Evolutionary conservation across 2,329 filamentous ascomycete species (phyloP), one percentile per base, ranked within the genome.

Genomic region (Aureobasidium sp.): DNA sequence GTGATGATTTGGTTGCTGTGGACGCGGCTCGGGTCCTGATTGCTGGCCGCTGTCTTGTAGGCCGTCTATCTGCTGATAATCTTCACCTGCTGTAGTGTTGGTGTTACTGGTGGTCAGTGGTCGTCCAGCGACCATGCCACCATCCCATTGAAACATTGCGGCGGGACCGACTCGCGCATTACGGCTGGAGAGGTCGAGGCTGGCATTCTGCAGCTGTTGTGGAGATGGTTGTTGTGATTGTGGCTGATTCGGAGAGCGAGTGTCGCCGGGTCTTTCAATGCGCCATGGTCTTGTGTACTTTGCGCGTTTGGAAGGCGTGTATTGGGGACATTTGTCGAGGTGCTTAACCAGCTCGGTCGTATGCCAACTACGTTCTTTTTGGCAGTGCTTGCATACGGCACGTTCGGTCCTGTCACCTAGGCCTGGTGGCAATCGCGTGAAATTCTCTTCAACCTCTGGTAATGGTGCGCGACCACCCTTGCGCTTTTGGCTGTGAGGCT

Each of bases 281-380:
- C 57, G 44, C 57, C 57, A 60, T 43, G 57, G 57, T 3, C 46
- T 36, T 3, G 57, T 60, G 27, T 51, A 60, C 29, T 60, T 60
- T 36, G 50, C 46, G 6, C 57, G 57, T 36, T 60, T 60, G 10
- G 57, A 43, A 9, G 57, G 57, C 26, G 57, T 60, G 36, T 60
- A 60, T 17, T 60, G 57, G 17, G 15, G 7, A 26, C 57, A 60
- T 43, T 60, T 60, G n/a, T 60, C 57, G 12, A 60, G 57, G n/a
- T 60, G 57, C 46, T 60, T 60, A 26, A 60, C 46, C 24, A 60
- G 57, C 27, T 60, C 57, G 9, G 57, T 60, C 46, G 57, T 60
- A 36, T 60, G 57, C 57, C 57, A 60, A n/a, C 39, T 46, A 15
- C 57, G 57, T 43, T 60, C 57, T 41, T 50, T 50, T 13, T 26